These are phyloP conservation scores for Heteromeles arbutifolia DNA, from an alignment of 306 rosid genomes.

Conservation along the genomic window DNA sequence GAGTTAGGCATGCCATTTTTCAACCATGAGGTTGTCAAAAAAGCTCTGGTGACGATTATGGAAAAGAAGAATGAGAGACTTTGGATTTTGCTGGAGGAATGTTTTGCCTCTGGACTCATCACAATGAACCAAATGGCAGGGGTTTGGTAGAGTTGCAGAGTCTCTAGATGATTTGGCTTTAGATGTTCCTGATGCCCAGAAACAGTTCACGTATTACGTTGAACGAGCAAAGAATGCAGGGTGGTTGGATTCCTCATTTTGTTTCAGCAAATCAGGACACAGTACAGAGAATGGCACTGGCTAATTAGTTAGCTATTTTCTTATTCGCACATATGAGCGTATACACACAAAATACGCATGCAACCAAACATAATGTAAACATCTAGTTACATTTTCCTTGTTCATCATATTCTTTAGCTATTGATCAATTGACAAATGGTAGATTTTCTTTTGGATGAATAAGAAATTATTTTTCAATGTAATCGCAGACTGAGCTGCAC, in stretches of 20 bases:
- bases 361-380: not conserved
- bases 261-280: constrained; percentile 26
- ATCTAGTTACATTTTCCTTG: not conserved
- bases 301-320: not conserved
- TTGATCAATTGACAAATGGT: not conserved
- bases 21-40: constrained; percentile 69
- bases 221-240: constrained; percentile 46
- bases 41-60: constrained; percentile 39
- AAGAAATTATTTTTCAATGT: not conserved
- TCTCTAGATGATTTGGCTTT: constrained; percentile 63
- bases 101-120: constrained; percentile 56
- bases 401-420: not conserved
- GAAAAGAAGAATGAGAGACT: constrained; percentile 60
- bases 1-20: constrained; percentile 76
- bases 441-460: not conserved
- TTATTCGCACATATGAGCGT: not conserved
- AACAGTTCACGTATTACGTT: constrained; percentile 38
- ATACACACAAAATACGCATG: not conserved
- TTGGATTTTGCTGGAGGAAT: constrained; percentile 57
- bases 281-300: constrained; percentile 32
- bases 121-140: constrained; percentile 61
- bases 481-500: not conserved
- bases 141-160: constrained; percentile 60
- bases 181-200: constrained; percentile 69
- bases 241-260: constrained; percentile 58